A percentile compares a stretch with the other conserved stretches of the same genome.
These are phyloP conservation scores for Chenopodium berlandieri DNA, from an alignment of 148 eudicot species.

Conservation along the genomic window DNA sequence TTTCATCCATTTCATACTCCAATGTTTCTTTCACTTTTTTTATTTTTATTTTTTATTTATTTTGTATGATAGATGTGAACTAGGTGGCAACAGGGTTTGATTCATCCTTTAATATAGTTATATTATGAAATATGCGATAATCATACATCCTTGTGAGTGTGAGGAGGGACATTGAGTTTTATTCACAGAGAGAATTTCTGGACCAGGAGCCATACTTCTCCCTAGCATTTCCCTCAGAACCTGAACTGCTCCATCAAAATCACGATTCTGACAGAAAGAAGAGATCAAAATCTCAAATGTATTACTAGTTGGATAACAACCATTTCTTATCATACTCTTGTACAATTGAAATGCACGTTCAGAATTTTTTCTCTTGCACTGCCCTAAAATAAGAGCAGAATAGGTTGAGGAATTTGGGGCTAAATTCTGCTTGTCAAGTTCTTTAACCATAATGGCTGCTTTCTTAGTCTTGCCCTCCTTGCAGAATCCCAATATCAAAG, in stretches of 20 bases:
- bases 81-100: neutral
- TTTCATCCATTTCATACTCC: neutral
- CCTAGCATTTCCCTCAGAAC: constrained; percentile 63
- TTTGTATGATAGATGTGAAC: neutral
- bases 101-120: neutral
- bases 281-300: constrained; percentile 51
- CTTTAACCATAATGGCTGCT: constrained; percentile 70
- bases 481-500: constrained; percentile 66
- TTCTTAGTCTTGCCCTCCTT: constrained; percentile 75
- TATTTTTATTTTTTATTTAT: too few species aligned
- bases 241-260: constrained; percentile 64
- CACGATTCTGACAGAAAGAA: constrained; percentile 59
- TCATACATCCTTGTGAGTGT: neutral
- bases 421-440: constrained; percentile 53
- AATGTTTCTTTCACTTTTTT: too few species aligned
- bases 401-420: constrained; percentile 72
- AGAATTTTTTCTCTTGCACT: constrained; percentile 67
- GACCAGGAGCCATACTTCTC: constrained; percentile 49
- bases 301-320: constrained; percentile 52
- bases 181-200: constrained; percentile 30
- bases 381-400: constrained; percentile 77
- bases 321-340: constrained; percentile 59
- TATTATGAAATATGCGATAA: neutral
- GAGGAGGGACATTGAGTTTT: neutral
- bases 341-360: constrained; percentile 74